Evolutionary conservation across 257 asterid species (phyloP).

Genomic region (Lavandula angustifolia): DNA sequence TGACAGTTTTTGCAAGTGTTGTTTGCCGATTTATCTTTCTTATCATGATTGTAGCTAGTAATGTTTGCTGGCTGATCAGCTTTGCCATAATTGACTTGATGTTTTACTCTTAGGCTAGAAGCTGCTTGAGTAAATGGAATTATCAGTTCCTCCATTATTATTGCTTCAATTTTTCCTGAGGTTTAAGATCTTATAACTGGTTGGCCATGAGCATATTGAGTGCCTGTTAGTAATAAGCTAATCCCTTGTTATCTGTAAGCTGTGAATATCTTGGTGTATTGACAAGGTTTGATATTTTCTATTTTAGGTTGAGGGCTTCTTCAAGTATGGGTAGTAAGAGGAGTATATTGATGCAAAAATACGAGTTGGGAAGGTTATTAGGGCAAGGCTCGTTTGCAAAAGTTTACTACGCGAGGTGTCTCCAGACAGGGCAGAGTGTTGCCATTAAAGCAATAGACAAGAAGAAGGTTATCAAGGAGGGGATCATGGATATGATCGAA

Average conservation of each 20-base stretch:
- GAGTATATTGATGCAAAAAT: constrained; percentile 57
- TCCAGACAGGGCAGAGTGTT: constrained; percentile 63
- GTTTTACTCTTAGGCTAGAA: too few species aligned
- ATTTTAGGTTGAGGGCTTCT: neutral
- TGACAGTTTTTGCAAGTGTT: too few species aligned
- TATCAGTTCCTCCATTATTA: too few species aligned
- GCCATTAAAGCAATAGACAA: constrained; percentile 82
- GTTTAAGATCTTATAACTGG: too few species aligned
- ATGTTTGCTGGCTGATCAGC: too few species aligned
- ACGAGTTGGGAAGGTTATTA: constrained; percentile 73
- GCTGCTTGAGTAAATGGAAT: too few species aligned
- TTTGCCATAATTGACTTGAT: too few species aligned
- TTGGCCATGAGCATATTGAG: too few species aligned
- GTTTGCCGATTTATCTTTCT: too few species aligned
- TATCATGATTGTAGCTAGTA: too few species aligned
- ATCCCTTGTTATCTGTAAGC: neutral
- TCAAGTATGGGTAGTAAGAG: constrained; percentile 51
- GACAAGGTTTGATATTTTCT: constrained; percentile 5
- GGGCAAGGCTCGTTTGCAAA: constrained; percentile 91
- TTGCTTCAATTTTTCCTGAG: too few species aligned
- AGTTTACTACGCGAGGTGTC: constrained; percentile 61
- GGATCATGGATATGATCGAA: constrained; percentile 64
- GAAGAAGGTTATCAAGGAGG: constrained; percentile 53
- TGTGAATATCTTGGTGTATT: neutral
- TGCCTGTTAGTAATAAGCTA: too few species aligned